These are phyloP conservation scores for Ogataea dorogensis DNA, from an alignment of 805 yeast genomes.

Conservation along the genomic window DNA sequence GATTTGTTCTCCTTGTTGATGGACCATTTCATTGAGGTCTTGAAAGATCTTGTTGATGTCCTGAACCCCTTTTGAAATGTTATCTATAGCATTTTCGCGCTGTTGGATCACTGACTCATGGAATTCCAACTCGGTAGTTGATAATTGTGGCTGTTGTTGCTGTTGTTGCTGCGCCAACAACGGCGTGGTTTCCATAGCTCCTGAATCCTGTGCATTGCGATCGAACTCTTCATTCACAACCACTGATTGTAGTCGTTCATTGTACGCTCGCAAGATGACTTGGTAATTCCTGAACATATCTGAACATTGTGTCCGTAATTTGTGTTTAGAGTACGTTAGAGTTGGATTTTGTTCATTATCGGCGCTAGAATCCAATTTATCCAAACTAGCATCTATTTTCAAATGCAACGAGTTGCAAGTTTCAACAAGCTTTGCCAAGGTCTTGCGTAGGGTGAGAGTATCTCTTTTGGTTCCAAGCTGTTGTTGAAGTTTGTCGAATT, in stretches of 20 bases:
- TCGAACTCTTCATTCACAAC: constrained; percentile 32
- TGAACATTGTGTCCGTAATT: constrained; percentile 55
- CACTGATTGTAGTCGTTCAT: constrained; percentile 45
- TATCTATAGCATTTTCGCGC: constrained; percentile 68
- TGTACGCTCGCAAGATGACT: constrained; percentile 43
- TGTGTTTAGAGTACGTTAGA: constrained; percentile 43
- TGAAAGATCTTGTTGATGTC: constrained; percentile 85
- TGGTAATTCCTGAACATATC: constrained; percentile 48
- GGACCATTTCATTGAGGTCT: constrained; percentile 73
- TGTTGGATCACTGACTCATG: constrained; percentile 67
- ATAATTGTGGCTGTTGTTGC: constrained; percentile 31
- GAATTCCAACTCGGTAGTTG: constrained; percentile 53
- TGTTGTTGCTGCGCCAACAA: constrained; percentile 31
- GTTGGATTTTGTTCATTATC: constrained; percentile 11
- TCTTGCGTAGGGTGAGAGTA: constrained; percentile 35
- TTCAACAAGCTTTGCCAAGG: constrained; percentile 27
- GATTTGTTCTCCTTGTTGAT: constrained; percentile 81
- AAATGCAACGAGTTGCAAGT: constrained; percentile 19
- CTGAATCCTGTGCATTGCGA: constrained; percentile 19
- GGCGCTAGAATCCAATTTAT: constrained; percentile 13
- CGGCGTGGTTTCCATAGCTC: constrained; percentile 19
- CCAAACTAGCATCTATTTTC: constrained; percentile 17
- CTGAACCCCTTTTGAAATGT: constrained; percentile 71
- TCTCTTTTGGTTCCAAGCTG: constrained; percentile 57
- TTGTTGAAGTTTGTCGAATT: constrained; percentile 46